Percentiles rank a stretch among this genome's conserved stretches.
Evolutionary conservation across 345 rosid genomes (phyloP).

Genomic region (Conringia planisiliqua): DNA sequence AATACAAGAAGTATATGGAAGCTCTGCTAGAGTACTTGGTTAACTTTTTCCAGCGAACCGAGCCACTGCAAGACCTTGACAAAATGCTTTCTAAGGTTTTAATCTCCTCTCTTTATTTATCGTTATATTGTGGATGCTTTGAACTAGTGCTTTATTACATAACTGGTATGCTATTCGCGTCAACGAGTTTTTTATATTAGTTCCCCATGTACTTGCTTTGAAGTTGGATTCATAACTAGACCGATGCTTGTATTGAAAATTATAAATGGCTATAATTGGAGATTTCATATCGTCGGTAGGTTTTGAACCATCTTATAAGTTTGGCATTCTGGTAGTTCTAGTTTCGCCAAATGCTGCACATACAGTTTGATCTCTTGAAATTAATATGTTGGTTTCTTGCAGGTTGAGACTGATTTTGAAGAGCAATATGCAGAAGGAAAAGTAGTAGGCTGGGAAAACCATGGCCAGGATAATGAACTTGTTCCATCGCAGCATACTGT

Average conservation of each 20-base stretch:
- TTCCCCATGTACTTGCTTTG: background rate
- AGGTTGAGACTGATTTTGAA: slow-evolving; percentile 79
- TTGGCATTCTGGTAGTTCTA: slow-evolving; percentile 7
- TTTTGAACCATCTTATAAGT: background rate
- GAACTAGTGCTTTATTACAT: background rate
- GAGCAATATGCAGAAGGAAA: slow-evolving; percentile 58
- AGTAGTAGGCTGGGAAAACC: slow-evolving; percentile 65
- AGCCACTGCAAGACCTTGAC: slow-evolving; percentile 93
- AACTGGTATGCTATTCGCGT: background rate
- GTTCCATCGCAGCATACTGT: slow-evolving; percentile 39
- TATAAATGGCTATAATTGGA: background rate
- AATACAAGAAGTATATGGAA: slow-evolving; percentile 72
- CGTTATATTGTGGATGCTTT: background rate
- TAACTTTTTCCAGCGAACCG: slow-evolving; percentile 78
- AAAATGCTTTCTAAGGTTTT: slow-evolving; percentile 72
- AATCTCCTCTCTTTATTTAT: background rate
- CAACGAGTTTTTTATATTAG: background rate
- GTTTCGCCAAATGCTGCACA: background rate
- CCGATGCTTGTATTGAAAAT: background rate
- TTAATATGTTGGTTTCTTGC: slow-evolving; percentile 18
- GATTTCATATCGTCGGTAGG: background rate
- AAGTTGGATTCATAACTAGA: background rate
- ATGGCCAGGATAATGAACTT: slow-evolving; percentile 55
- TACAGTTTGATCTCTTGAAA: background rate
- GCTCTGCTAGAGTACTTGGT: slow-evolving; percentile 73